Conservation (phyloP, 805 yeast genomes). For the Ogataea haglerorum region DNA sequence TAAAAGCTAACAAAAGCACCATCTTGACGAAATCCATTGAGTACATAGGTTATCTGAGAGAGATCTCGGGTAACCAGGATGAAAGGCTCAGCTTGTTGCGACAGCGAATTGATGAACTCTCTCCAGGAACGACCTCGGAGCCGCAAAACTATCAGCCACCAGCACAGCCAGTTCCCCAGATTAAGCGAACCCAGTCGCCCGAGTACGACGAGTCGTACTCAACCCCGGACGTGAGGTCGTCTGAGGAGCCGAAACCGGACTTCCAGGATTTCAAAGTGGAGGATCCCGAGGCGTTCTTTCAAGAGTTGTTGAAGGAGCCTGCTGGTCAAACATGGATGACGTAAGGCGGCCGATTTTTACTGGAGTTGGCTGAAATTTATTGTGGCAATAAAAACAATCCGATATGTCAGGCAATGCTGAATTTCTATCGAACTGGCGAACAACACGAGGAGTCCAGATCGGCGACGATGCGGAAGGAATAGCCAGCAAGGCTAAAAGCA, state of each 20-base stretch:
- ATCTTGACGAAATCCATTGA: slow-evolving; percentile 77
- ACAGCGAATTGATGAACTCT: slow-evolving; percentile 32
- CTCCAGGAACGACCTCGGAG: slow-evolving; percentile 1
- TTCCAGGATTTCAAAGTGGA: slow-evolving; percentile 11
- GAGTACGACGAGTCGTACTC: not conserved
- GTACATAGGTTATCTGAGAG: slow-evolving; percentile 63
- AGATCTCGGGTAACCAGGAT: slow-evolving; percentile 57
- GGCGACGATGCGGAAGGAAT: slow-evolving; percentile 13
- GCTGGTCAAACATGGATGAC: slow-evolving; percentile 8
- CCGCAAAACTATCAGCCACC: slow-evolving; percentile 5
- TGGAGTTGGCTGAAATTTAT: slow-evolving; percentile 3
- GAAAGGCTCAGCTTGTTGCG: slow-evolving; percentile 41
- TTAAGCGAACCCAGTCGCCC: not conserved
- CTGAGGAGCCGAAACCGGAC: slow-evolving; percentile 1
- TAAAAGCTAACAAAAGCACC: slow-evolving; percentile 79
- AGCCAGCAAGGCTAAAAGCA: slow-evolving; percentile 18
- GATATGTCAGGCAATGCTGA: slow-evolving; percentile 18
- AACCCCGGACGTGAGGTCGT: not conserved
- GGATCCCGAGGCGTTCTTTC: slow-evolving; percentile 16
- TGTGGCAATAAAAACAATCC: slow-evolving; percentile 12
- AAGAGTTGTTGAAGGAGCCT: slow-evolving; percentile 12
- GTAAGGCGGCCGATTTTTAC: not conserved
- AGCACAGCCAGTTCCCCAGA: not conserved
- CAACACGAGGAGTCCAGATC: slow-evolving; percentile 16
- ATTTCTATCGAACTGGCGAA: slow-evolving; percentile 30